A percentile compares a stretch with the other conserved stretches of the same genome.
These are phyloP conservation scores for Russula virescens DNA, from an alignment of 768 basidiomycete species.

Conservation along the genomic window DNA sequence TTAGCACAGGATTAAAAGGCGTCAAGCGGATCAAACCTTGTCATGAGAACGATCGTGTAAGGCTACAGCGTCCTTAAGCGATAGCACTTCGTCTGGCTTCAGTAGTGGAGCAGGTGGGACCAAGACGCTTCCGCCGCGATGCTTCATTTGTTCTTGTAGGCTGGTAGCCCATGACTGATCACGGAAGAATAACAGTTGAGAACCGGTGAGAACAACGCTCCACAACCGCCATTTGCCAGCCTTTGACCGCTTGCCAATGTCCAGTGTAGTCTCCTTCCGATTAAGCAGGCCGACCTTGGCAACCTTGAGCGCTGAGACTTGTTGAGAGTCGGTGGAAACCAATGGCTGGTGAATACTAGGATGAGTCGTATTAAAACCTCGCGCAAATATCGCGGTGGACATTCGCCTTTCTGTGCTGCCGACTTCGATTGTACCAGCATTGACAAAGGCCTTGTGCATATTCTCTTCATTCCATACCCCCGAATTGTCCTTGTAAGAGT, in stretches of 20 bases:
- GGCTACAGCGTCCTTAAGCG: conserved; percentile 72
- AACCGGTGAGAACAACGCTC: conserved; percentile 80
- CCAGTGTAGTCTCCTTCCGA: conserved; percentile 73
- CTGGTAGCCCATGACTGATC: conserved; percentile 53
- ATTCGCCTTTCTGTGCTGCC: conserved; percentile 35
- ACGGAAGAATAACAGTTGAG: conserved; percentile 87
- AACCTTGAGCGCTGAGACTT: conserved; percentile 52
- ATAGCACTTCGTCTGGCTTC: conserved; percentile 81
- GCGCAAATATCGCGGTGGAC: conserved; percentile 36
- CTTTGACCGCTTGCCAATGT: conserved; percentile 68
- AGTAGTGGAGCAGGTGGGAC: conserved; percentile 42
- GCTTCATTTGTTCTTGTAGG: conserved; percentile 40
- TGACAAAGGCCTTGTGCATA: conserved; percentile 58
- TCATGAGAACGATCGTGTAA: conserved; percentile 71
- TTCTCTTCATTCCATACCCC: conserved; percentile 64
- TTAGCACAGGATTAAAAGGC: background rate
- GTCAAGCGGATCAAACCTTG: conserved; percentile 49
- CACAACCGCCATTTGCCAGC: conserved; percentile 87
- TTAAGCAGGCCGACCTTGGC: conserved; percentile 77
- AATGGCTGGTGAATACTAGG: conserved; percentile 28
- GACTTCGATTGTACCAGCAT: conserved; percentile 54
- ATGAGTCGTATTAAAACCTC: conserved; percentile 30
- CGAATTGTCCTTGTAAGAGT: conserved; percentile 56
- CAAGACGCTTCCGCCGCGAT: conserved; percentile 31
- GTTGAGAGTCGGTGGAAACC: conserved; percentile 30